These are phyloP conservation scores for Orbilia brochopaga DNA, from an alignment of 2,329 filamentous ascomycete genomes.

Conservation along the genomic window DNA sequence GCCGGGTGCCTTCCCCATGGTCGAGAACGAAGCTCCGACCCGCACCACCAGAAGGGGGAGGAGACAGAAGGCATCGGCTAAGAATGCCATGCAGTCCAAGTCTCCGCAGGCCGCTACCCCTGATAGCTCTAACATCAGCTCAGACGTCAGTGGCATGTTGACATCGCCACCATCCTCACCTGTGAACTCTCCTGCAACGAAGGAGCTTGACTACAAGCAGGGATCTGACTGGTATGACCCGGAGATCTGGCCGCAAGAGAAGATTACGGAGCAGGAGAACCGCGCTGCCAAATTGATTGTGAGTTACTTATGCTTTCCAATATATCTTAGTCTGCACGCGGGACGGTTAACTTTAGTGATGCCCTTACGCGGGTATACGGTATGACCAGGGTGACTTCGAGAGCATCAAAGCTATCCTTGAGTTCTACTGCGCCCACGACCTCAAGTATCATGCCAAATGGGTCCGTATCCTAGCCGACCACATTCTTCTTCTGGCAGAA, in stretches of 20 bases:
- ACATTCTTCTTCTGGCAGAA: conserved; percentile 36
- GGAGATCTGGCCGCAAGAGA: conserved; percentile 25
- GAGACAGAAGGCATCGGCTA: background rate
- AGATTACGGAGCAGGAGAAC: conserved; percentile 25
- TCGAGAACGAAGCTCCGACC: background rate
- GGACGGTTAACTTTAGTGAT: no score
- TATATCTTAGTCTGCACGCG: background rate
- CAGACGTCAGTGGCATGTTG: background rate
- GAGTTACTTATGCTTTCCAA: background rate
- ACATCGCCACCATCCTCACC: conserved; percentile 5
- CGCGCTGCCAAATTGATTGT: conserved; percentile 33
- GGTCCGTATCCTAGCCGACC: conserved; percentile 32
- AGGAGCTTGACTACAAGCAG: background rate
- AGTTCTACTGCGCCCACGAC: conserved; percentile 40
- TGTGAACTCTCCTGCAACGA: background rate
- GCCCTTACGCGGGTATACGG: background rate
- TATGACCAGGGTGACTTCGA: conserved; percentile 19
- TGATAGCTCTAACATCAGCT: background rate
- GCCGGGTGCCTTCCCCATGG: background rate
- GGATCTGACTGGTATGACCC: conserved; percentile 32
- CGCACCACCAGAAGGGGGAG: background rate
- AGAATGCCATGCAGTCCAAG: background rate
- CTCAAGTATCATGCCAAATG: conserved; percentile 32
- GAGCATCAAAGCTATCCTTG: conserved; percentile 30
- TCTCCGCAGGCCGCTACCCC: background rate